These are phyloP conservation scores for Vicia villosa DNA, from an alignment of 306 rosid genomes.

Conservation along the genomic window DNA sequence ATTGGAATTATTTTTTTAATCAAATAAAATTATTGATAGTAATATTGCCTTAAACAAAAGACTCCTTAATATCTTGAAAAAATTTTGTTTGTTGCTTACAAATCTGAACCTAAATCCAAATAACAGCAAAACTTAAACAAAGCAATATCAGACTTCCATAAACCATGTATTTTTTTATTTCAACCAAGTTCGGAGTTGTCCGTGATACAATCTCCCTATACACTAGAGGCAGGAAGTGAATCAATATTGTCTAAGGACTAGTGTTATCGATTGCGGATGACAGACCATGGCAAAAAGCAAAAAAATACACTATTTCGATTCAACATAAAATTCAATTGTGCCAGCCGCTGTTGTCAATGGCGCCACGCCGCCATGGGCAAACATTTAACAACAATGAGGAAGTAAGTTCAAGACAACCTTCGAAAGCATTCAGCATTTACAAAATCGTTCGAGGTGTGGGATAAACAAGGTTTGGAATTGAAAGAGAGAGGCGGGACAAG, in stretches of 20 bases:
- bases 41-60: too few species aligned
- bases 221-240: not conserved
- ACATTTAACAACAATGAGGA: not conserved
- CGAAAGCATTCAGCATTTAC: not conserved
- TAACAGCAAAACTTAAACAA: not conserved
- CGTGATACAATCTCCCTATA: not conserved
- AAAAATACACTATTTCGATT: too few species aligned
- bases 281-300: too few species aligned
- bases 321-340: too few species aligned
- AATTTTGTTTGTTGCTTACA: too few species aligned
- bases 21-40: too few species aligned
- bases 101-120: conserved; percentile 12
- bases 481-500: not conserved
- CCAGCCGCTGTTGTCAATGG: too few species aligned
- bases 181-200: not conserved
- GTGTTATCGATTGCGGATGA: too few species aligned
- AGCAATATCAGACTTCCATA: not conserved
- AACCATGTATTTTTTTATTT: conserved; percentile 8
- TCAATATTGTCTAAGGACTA: not conserved
- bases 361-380: too few species aligned
- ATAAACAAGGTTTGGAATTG: conserved; percentile 7
- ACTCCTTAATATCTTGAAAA: too few species aligned
- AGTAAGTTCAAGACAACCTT: not conserved
- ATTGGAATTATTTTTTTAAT: too few species aligned
- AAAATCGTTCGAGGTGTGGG: not conserved